Conservation (phyloP, 2,329 filamentous ascomycete genomes). For the Parastagonospora nodorum region DNA sequence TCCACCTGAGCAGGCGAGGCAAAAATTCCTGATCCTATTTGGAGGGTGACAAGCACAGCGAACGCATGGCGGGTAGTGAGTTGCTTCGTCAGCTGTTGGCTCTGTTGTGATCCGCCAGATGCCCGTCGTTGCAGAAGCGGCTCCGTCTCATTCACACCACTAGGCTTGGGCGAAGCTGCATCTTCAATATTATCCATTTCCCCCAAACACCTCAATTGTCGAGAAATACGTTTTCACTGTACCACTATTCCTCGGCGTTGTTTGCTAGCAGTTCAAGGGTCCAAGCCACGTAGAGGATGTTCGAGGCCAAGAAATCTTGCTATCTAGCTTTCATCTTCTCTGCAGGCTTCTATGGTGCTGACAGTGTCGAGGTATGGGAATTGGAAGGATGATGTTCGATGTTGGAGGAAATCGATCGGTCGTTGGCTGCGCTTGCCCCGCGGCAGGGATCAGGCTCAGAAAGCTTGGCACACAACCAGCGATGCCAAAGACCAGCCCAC, state of each 20-base stretch:
- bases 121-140: conserved; percentile 30
- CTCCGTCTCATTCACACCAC: conserved; percentile 24
- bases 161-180: conserved; percentile 13
- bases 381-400: not conserved
- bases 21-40: conserved; percentile 69
- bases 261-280: too few species aligned
- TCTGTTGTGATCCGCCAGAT: conserved; percentile 16
- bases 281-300: too few species aligned
- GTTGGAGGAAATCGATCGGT: not conserved
- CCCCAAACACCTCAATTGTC: too few species aligned
- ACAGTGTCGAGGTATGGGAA: not conserved
- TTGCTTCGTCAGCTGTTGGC: conserved; percentile 25
- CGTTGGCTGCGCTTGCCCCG: conserved; percentile 18
- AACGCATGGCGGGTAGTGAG: conserved; percentile 53
- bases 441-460: conserved; percentile 5
- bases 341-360: not conserved
- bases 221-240: not conserved
- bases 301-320: too few species aligned
- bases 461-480: conserved; percentile 6
- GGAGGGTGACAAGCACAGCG: conserved; percentile 66
- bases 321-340: too few species aligned
- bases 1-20: conserved; percentile 68
- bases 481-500: conserved; percentile 7
- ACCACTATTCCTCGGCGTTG: not conserved
- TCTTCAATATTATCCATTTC: conserved; percentile 7